These are phyloP conservation scores for Gryganskiella cystojenkinii DNA, from an alignment of 192 early-diverging fungal species.

Conservation along the genomic window DNA sequence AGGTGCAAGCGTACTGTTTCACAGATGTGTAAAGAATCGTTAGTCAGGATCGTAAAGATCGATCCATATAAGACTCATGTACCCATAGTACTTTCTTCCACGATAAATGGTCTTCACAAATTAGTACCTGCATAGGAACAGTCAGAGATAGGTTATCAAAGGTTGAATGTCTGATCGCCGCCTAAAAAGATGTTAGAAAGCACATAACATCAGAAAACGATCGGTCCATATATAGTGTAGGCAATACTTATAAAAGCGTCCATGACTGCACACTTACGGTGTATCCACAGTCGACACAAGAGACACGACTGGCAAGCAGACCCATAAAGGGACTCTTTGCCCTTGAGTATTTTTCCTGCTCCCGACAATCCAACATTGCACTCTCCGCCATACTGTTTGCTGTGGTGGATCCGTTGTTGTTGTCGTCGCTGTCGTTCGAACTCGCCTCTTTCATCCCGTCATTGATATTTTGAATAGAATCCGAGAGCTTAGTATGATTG, in stretches of 20 bases:
- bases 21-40: background rate
- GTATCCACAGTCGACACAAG: constrained; percentile 77
- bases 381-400: constrained; percentile 22
- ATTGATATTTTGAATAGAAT: too few species aligned
- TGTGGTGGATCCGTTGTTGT: background rate
- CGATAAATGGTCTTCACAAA: background rate
- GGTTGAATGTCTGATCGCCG: constrained; percentile 77
- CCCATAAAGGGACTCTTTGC: constrained; percentile 68
- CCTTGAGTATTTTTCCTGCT: constrained; percentile 41
- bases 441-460: background rate
- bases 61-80: too few species aligned
- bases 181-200: constrained; percentile 24
- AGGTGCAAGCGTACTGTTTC: constrained; percentile 57
- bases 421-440: background rate
- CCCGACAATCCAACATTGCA: constrained; percentile 11
- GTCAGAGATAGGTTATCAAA: constrained; percentile 78
- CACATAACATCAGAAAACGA: too few species aligned
- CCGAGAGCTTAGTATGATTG: too few species aligned
- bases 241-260: too few species aligned
- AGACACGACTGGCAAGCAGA: constrained; percentile 74
- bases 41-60: background rate
- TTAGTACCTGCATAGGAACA: constrained; percentile 60
- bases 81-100: background rate
- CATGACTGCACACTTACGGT: constrained; percentile 45
- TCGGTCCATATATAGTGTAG: background rate